Evolutionary conservation across 169 alveolate genomes (phyloP).

Genomic region (Plasmodium fragile): DNA sequence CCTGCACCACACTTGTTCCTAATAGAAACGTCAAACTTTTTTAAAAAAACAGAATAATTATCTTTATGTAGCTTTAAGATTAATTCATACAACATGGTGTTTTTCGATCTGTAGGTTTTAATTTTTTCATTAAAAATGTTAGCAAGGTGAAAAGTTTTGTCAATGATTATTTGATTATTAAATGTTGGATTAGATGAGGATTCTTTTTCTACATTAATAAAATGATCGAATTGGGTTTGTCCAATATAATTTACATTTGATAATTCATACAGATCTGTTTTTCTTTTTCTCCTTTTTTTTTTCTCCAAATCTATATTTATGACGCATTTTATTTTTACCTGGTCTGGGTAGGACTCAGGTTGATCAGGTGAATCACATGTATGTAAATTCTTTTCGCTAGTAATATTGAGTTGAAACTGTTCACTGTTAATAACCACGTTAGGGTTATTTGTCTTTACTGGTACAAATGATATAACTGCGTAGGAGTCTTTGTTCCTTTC

Average conservation of each 20-base stretch:
- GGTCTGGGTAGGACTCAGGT: background rate
- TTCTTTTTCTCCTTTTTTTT: constrained; percentile 35
- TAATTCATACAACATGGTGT: constrained; percentile 60
- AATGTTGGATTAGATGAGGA: background rate
- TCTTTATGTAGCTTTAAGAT: constrained; percentile 55
- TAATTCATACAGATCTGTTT: constrained; percentile 37
- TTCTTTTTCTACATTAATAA: constrained; percentile 29
- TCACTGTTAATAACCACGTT: background rate
- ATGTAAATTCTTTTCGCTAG: background rate
- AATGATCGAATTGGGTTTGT: constrained; percentile 29
- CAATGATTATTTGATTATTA: constrained; percentile 54
- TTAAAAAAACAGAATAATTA: constrained; percentile 56
- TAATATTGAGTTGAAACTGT: background rate
- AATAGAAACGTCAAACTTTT: constrained; percentile 28
- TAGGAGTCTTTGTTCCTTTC: background rate
- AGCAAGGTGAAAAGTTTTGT: constrained; percentile 45
- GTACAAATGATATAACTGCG: constrained; percentile 62
- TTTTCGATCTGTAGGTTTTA: constrained; percentile 67
- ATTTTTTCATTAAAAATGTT: constrained; percentile 66
- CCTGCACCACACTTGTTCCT: constrained; percentile 26
- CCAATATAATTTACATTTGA: constrained; percentile 41
- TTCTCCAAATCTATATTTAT: constrained; percentile 17
- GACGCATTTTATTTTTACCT: constrained; percentile 29
- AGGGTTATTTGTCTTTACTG: constrained; percentile 3
- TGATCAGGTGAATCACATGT: background rate